Percentiles rank a stretch among this genome's conserved stretches.
Conservation (phyloP, 352 stramenopile genomes). For the Globisporangium okanoganense region DNA sequence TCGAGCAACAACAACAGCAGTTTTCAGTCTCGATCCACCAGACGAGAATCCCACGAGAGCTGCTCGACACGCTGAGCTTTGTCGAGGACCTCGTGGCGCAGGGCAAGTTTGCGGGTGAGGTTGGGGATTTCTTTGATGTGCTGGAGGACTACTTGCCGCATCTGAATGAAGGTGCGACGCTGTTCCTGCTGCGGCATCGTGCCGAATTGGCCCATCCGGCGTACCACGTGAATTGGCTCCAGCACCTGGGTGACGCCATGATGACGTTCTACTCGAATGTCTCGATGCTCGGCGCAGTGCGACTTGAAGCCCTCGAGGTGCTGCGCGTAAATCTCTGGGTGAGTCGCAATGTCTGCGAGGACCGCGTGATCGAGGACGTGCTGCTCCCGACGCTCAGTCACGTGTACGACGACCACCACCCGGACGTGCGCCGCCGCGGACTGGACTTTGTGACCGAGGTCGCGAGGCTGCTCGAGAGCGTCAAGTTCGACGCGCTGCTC, state of each 20-base stretch:
- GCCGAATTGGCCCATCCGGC: conserved; percentile 64
- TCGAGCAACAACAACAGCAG: conserved; percentile 22
- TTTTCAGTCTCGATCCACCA: conserved; percentile 57
- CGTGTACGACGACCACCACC: conserved; percentile 69
- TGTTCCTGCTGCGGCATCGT: conserved; percentile 57
- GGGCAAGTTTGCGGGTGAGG: conserved; percentile 57
- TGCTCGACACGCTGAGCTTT: conserved; percentile 71
- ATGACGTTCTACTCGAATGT: conserved; percentile 61
- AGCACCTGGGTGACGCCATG: conserved; percentile 49
- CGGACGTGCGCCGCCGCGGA: conserved; percentile 46
- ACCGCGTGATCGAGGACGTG: conserved; percentile 84
- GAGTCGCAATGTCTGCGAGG: conserved; percentile 80
- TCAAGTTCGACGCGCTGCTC: conserved; percentile 76
- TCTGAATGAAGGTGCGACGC: conserved; percentile 49
- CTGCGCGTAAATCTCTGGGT: conserved; percentile 68
- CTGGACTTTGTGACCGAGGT: conserved; percentile 71
- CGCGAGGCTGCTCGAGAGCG: conserved; percentile 67
- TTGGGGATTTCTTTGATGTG: conserved; percentile 72
- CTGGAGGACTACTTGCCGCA: conserved; percentile 69
- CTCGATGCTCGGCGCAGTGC: conserved; percentile 38
- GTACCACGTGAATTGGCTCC: conserved; percentile 63
- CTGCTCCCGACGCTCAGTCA: conserved; percentile 59
- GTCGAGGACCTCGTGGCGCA: conserved; percentile 71
- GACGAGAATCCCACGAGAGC: conserved; percentile 68
- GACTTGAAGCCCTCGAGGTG: conserved; percentile 64